Evolutionary conservation across 768 basidiomycete genomes (phyloP).

Genomic region (Collybiopsis confluens): DNA sequence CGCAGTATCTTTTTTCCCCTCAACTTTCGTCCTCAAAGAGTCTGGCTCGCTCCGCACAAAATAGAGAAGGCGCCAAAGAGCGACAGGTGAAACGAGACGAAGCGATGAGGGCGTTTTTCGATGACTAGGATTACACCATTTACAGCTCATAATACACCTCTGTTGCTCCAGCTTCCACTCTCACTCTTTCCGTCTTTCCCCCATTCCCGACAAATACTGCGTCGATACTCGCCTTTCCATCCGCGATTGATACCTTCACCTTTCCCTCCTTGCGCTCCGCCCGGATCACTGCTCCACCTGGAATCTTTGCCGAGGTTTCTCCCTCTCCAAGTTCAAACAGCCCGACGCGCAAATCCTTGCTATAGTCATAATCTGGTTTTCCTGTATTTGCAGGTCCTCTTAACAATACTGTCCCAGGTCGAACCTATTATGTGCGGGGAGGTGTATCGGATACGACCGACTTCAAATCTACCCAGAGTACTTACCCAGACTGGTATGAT

Average conservation of each 20-base stretch:
- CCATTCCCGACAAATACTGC: not conserved
- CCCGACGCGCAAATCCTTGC: constrained; percentile 42
- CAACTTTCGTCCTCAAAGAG: constrained; percentile 38
- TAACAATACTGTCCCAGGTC: constrained; percentile 50
- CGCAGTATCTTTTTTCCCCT: not conserved
- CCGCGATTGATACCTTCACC: constrained; percentile 23
- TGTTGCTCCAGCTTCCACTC: constrained; percentile 2
- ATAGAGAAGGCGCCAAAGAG: constrained; percentile 58
- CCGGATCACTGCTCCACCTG: constrained; percentile 34
- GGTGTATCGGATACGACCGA: too few species aligned
- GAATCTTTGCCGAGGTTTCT: constrained; percentile 37
- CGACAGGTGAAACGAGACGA: constrained; percentile 52
- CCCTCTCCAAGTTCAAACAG: constrained; percentile 51
- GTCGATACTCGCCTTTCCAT: constrained; percentile 10
- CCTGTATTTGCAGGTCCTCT: constrained; percentile 50
- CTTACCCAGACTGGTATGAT: constrained; percentile 66
- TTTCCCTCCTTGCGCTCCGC: constrained; percentile 28
- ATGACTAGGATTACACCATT: constrained; percentile 21
- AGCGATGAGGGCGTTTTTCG: constrained; percentile 59
- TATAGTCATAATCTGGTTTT: constrained; percentile 61
- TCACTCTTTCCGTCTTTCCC: not conserved
- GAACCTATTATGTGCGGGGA: too few species aligned
- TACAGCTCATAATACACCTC: not conserved
- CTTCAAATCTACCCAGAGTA: too few species aligned
- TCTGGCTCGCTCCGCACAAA: constrained; percentile 50